phyloP scores from a whole-genome alignment of 139 green algal genomes.

The Edaphochlamys debaryana region DNA sequence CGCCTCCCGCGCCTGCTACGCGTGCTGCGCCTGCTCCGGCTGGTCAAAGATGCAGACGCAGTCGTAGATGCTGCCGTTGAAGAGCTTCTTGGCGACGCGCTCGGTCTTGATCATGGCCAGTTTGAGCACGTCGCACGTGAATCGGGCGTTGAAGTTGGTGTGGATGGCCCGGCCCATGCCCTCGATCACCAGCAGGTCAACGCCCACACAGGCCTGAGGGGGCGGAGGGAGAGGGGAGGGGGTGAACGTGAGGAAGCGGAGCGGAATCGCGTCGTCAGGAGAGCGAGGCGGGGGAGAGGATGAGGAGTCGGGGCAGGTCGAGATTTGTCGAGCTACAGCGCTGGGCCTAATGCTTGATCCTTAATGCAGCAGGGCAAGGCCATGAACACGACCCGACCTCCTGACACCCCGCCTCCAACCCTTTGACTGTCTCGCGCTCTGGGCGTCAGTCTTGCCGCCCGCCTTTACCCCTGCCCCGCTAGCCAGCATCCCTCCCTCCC shows the following conservation, averaged over 20 bases:
- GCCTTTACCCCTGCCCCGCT: background rate
- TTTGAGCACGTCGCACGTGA: conserved; percentile 93
- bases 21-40: too few species aligned
- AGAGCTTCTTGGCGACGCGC: conserved; percentile 85
- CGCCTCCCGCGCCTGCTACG: too few species aligned
- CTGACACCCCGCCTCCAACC: too few species aligned
- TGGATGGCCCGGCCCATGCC: conserved; percentile 95
- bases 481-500: too few species aligned
- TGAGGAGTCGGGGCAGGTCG: too few species aligned
- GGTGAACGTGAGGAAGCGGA: background rate
- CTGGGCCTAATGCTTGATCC: too few species aligned
- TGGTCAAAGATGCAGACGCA: conserved; percentile 83
- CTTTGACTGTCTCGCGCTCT: too few species aligned
- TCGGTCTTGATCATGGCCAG: conserved; percentile 98
- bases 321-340: too few species aligned
- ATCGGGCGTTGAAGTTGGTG: conserved; percentile 80
- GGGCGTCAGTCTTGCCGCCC: background rate
- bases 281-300: too few species aligned
- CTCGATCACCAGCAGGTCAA: conserved; percentile 96
- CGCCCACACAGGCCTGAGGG: conserved; percentile 78
- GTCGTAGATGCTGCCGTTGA: conserved; percentile 90
- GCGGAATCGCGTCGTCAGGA: too few species aligned
- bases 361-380: too few species aligned
- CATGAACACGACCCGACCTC: too few species aligned
- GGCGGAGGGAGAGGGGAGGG: conserved; percentile 10